Conservation (phyloP, 2,329 filamentous ascomycete genomes). For the Xylaria digitata region DNA sequence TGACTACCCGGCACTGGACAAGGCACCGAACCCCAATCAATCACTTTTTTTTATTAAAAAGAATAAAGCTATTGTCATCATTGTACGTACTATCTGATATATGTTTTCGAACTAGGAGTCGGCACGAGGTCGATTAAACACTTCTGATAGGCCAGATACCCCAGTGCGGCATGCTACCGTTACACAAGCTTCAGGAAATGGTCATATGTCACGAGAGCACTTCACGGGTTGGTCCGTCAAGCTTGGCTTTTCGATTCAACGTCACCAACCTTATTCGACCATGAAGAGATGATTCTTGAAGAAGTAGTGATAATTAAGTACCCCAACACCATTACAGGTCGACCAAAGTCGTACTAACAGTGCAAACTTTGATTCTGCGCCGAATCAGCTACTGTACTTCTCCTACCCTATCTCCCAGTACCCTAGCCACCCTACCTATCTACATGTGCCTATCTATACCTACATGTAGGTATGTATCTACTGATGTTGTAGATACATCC, state of each 20-base stretch:
- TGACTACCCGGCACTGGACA: not conserved
- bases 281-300: too few species aligned
- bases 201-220: constrained; percentile 22
- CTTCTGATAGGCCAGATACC: constrained; percentile 27
- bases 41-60: too few species aligned
- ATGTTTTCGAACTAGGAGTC: not conserved
- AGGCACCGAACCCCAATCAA: not conserved
- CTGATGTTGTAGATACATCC: too few species aligned
- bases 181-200: constrained; percentile 11
- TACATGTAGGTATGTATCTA: too few species aligned
- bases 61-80: constrained; percentile 4
- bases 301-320: too few species aligned
- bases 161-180: not conserved
- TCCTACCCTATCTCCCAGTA: not conserved
- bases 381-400: too few species aligned
- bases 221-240: not conserved
- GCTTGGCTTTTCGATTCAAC: not conserved
- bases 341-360: too few species aligned
- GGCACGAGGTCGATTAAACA: constrained; percentile 27
- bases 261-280: too few species aligned
- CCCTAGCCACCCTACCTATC: not conserved
- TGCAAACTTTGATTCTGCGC: too few species aligned
- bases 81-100: not conserved
- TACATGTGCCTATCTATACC: too few species aligned
- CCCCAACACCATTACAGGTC: too few species aligned